These are phyloP conservation scores for Didymella pinodella DNA, from an alignment of 2,329 filamentous ascomycete species.

Conservation along the genomic window DNA sequence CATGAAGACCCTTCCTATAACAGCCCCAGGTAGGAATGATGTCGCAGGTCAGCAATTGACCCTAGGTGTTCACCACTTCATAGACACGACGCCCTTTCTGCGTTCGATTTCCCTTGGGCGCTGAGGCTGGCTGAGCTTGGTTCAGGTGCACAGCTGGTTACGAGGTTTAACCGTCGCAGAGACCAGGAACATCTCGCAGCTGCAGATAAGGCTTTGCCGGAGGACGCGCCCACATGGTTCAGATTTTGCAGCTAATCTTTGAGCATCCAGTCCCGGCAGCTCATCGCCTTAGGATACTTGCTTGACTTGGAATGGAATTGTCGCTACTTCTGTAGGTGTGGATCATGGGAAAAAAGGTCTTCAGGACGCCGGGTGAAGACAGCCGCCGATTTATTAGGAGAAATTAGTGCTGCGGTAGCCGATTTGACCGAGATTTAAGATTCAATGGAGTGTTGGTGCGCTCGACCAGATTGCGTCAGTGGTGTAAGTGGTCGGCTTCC, in stretches of 20 bases:
- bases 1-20: background rate
- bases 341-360: background rate
- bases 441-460: slow-evolving; percentile 2
- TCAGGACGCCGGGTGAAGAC: background rate
- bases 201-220: slow-evolving; percentile 2
- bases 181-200: slow-evolving; percentile 1
- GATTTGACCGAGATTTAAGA: background rate
- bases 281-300: background rate
- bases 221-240: background rate
- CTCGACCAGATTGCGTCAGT: background rate
- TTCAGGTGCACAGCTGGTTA: background rate
- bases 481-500: background rate
- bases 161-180: background rate
- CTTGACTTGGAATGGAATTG: background rate
- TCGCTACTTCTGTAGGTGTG: slow-evolving; percentile 1
- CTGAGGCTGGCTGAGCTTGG: background rate
- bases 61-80: background rate
- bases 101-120: background rate
- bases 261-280: slow-evolving; percentile 2
- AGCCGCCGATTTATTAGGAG: background rate
- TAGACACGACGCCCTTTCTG: background rate
- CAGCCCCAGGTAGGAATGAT: background rate
- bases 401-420: too few species aligned
- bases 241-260: background rate
- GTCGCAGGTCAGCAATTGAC: background rate